Base-by-base conservation (phyloP, 805 yeast species). In the Dipodascopsis uninucleata region DNA sequence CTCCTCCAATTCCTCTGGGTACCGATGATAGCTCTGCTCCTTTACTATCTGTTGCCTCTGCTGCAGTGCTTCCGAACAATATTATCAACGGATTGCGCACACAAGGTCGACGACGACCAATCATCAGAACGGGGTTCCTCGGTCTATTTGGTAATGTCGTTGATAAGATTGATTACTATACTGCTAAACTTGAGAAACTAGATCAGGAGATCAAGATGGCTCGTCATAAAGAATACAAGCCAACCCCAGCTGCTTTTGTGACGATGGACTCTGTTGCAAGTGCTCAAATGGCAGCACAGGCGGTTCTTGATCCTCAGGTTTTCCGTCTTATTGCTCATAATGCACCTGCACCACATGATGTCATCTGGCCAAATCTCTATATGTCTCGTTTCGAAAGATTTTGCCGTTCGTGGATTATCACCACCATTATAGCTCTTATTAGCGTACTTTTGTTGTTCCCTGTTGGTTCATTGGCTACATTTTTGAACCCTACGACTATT, bases 311-410 rank as follows among this genome's bases (percentile, higher is more conserved):
- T 61, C 97, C 97, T 0, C 76, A 85, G 45, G 87, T 93, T 5
- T 82, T 85, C 60, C 85, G 80, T 46, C 69, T 93, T 41, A 85
- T 89, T 28, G 84, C 96, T 3, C 71, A 76, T 31, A 68, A 88
- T 45, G 97, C 97, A 0, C 97, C 97, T 0, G 95, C 97, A 1
- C 97, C 97, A 3, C 90, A 84, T 58, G 98, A 90, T 62, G 83
- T 90, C 20, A 80, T 86, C 31, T 90, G 98, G 98, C 84, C 80
- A 45, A 87, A 89, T 59, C 77, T 87, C 28, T 89, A 94, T 56
- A 68, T 89, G 59, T 79, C 94, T 0, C 72, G 95, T 43, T 72
- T 70, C 43, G 89, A 85, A 56, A 70, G 96, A 47, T 66, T 83
- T 36, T 54, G 78, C 14, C 78, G 88, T 52, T 72, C 77, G 8